Base-by-base conservation (phyloP, 208 protist species). In the Trypanosoma melophagium region DNA sequence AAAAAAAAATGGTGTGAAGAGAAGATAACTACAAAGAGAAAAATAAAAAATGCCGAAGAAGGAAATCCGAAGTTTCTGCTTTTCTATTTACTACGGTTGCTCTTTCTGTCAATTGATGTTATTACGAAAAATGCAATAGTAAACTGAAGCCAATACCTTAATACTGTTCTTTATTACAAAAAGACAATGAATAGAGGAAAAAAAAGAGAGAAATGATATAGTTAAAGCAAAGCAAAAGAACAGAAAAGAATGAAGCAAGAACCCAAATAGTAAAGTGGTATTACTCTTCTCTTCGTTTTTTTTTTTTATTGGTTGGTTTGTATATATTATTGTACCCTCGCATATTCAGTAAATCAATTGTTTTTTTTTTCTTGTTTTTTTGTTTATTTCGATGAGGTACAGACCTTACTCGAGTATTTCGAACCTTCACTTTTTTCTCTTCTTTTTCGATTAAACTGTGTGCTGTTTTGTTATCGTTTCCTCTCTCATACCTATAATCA, bases 261-360 rank as follows among this genome's bases (percentile, higher is more conserved):
- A n/a, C 16, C 13, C 16, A 47, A 47, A 69, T 21, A 25, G 38
- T 14, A 9, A 25, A 25, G 42, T 51, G 8, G 1, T 42, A 52
- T 54, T 44, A 71, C 35, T 60, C 49, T 66, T 47, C 44, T 41
- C 66, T 42, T 59, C 38, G 17, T 4, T 21, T 42, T 66, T 61
- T 65, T 64, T 54, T 44, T 60, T 52, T 17, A 62, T 65, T 76
- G 8, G 40, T 44, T 14, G 8, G 7, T 44, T 44, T 12, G 12
- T 44, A 44, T 7, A 44, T 44, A 44, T 44, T 14, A 44, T 7
- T 7, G 40, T 44, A n/a, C n/a, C n/a, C n/a, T n/a, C n/a, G n/a
- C n/a, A n/a, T n/a, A n/a, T n/a, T n/a, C n/a, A 44, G 40, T 7
- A 44, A 12, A 44, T 12, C 16, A 47, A 14, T 47, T 10, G 42